These are phyloP conservation scores for Amylostereum areolatum DNA, from an alignment of 1,284 basidiomycete genomes.

Conservation along the genomic window DNA sequence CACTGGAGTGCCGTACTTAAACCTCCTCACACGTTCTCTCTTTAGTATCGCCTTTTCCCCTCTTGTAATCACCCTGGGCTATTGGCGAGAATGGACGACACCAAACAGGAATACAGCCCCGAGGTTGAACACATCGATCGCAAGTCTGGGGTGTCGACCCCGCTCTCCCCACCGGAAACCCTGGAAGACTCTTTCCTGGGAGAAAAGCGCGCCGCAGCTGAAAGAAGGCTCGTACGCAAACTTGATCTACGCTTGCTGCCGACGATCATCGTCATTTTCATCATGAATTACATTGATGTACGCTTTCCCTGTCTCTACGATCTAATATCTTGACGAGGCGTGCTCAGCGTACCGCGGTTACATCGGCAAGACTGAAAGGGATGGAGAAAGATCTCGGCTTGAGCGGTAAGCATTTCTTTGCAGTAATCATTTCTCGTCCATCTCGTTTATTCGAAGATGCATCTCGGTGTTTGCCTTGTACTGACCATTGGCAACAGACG, in stretches of 20 bases:
- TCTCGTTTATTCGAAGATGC: neutral
- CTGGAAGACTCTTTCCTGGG: conserved; percentile 12
- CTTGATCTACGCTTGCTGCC: conserved; percentile 56
- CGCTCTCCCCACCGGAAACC: neutral
- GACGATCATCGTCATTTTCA: conserved; percentile 53
- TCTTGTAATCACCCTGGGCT: no score
- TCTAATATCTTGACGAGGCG: neutral
- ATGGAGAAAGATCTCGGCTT: conserved; percentile 51
- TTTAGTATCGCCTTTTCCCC: no score
- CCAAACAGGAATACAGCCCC: neutral
- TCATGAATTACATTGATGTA: conserved; percentile 70
- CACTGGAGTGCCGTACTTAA: no score
- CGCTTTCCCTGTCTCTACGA: conserved; percentile 14
- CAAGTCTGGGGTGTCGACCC: neutral
- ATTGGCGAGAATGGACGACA: neutral
- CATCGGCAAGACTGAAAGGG: conserved; percentile 55
- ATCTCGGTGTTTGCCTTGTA: conserved; percentile 5
- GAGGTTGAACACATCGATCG: neutral
- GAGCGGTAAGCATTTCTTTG: conserved; percentile 37
- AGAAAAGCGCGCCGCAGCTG: conserved; percentile 19
- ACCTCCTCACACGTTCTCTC: no score
- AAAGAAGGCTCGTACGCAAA: conserved; percentile 32
- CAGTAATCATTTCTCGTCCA: no score
- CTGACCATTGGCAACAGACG: no score
- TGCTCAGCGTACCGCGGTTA: conserved; percentile 53